A percentile compares a stretch with the other conserved stretches of the same genome.
phyloP scores from a whole-genome alignment of 129 eudicot species.

The Silybum marianum region DNA sequence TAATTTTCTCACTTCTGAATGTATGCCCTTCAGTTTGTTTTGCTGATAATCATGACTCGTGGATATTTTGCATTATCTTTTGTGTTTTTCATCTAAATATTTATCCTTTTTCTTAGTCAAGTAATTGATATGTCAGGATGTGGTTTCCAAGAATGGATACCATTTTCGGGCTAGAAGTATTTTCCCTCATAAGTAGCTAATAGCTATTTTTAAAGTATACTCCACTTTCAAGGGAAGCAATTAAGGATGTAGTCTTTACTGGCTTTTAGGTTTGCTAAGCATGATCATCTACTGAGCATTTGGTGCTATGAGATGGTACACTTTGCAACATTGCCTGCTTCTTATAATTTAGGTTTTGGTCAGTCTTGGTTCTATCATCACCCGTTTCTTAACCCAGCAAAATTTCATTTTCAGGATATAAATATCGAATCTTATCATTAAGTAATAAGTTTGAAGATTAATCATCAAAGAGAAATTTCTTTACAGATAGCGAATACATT shows the following conservation, averaged over 20 bases:
- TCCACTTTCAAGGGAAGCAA: background rate
- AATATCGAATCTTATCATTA: background rate
- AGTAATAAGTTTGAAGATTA: background rate
- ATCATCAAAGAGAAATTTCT: background rate
- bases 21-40: background rate
- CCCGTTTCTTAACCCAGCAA: background rate
- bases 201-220: background rate
- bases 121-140: background rate
- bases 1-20: conserved; percentile 9
- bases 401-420: background rate
- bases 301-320: background rate
- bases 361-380: background rate
- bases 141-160: background rate
- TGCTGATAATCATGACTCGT: conserved; percentile 5
- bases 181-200: background rate
- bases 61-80: background rate
- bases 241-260: background rate
- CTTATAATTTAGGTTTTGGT: conserved; percentile 1
- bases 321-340: background rate
- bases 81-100: background rate
- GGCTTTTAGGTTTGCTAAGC: conserved; percentile 4
- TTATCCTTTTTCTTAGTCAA: background rate
- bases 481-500: background rate
- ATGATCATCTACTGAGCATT: background rate
- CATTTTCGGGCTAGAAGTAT: background rate